Evolutionary conservation across 805 yeast genomes (phyloP).

Genomic region (Zygotorulaspora chibaensis): DNA sequence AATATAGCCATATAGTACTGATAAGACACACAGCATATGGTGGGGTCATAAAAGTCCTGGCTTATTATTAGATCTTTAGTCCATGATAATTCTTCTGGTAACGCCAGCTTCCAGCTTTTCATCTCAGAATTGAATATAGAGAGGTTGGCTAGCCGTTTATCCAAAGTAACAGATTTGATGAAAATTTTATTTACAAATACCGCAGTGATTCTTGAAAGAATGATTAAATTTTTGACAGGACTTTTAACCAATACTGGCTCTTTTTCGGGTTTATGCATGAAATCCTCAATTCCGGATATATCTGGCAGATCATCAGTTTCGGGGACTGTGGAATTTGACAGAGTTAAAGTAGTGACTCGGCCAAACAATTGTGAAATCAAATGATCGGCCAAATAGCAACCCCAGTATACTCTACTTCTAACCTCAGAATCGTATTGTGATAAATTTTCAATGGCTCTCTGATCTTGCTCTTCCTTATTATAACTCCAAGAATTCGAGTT

Average conservation of each 20-base stretch:
- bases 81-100: slow-evolving; percentile 45
- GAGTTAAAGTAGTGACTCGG: slow-evolving; percentile 45
- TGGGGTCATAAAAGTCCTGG: slow-evolving; percentile 42
- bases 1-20: slow-evolving; percentile 48
- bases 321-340: slow-evolving; percentile 48
- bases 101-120: slow-evolving; percentile 40
- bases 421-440: slow-evolving; percentile 45
- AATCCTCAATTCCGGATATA: slow-evolving; percentile 47
- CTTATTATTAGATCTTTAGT: slow-evolving; percentile 32
- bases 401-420: slow-evolving; percentile 53
- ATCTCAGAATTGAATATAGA: slow-evolving; percentile 41
- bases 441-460: slow-evolving; percentile 21
- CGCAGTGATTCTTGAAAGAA: slow-evolving; percentile 27
- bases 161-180: slow-evolving; percentile 17
- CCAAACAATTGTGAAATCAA: slow-evolving; percentile 50
- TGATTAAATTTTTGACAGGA: slow-evolving; percentile 35
- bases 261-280: slow-evolving; percentile 28
- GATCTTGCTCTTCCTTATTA: slow-evolving; percentile 26
- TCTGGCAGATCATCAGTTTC: slow-evolving; percentile 51
- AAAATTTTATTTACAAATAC: slow-evolving; percentile 15
- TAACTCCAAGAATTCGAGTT: slow-evolving; percentile 47
- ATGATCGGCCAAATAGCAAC: slow-evolving; percentile 52
- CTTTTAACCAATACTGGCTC: slow-evolving; percentile 11
- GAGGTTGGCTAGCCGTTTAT: slow-evolving; percentile 34
- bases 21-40: slow-evolving; percentile 41